Evolutionary conservation across 441 rosid genomes (phyloP).

Genomic region (Kokia cookei): DNA sequence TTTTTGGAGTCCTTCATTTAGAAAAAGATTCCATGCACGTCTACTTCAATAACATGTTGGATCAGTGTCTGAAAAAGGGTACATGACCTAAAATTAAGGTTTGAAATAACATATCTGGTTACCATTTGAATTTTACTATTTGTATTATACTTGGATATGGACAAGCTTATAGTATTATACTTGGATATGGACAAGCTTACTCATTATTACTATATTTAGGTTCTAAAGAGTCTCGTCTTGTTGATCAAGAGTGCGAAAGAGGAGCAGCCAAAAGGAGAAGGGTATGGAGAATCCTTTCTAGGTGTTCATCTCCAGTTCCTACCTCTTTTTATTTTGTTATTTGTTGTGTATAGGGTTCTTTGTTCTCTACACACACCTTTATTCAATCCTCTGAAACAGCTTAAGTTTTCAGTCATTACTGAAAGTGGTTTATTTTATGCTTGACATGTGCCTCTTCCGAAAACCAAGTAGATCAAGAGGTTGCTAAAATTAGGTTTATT

Average conservation of each 20-base stretch:
- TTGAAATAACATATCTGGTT: neutral
- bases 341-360: neutral
- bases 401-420: too few species aligned
- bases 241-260: slow-evolving; percentile 31
- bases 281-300: slow-evolving; percentile 34
- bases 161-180: neutral
- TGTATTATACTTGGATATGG: neutral
- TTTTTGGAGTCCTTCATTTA: neutral
- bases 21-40: neutral
- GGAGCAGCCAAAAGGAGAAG: slow-evolving; percentile 54
- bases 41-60: neutral
- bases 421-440: too few species aligned
- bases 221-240: slow-evolving; percentile 26
- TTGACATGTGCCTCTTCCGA: too few species aligned
- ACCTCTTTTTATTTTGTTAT: neutral
- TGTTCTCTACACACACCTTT: too few species aligned
- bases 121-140: neutral
- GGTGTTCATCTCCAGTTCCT: neutral
- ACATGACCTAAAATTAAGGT: neutral
- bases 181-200: neutral
- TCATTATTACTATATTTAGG: slow-evolving; percentile 27
- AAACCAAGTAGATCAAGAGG: too few species aligned
- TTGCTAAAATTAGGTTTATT: too few species aligned
- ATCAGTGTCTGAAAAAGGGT: neutral
- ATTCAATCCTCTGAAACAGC: too few species aligned